Percentiles rank a stretch among this genome's conserved stretches.
Conservation (phyloP, 257 asterid genomes). For the Capsicum chinense region DNA sequence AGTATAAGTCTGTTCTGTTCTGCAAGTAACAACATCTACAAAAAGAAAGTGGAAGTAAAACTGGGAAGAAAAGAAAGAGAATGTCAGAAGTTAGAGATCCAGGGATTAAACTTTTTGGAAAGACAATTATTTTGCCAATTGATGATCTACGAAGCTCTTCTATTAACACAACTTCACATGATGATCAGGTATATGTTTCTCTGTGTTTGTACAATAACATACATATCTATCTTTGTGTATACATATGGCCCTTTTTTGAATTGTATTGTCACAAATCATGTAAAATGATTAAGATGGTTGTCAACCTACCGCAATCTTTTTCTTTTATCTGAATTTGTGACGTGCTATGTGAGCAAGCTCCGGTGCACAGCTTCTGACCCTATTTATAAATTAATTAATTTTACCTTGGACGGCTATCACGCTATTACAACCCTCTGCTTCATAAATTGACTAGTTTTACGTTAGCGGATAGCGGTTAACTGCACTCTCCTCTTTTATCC, state of each 20-base stretch:
- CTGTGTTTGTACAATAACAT: background rate
- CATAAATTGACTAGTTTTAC: no score
- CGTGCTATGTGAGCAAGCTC: background rate
- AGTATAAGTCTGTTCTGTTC: background rate
- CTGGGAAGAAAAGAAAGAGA: background rate
- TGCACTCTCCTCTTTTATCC: no score
- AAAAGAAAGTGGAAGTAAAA: background rate
- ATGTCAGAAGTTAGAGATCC: conserved; percentile 62
- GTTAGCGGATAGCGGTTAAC: no score
- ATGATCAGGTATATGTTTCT: conserved; percentile 49
- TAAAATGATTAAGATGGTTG: background rate
- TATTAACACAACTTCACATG: conserved; percentile 43
- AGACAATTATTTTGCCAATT: conserved; percentile 56
- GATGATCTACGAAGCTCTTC: conserved; percentile 41
- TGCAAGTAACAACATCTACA: background rate
- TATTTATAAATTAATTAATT: background rate
- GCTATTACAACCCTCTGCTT: background rate
- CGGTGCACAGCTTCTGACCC: background rate
- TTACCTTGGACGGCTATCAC: background rate
- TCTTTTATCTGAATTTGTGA: background rate
- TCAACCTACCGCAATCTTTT: background rate
- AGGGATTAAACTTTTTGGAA: conserved; percentile 72
- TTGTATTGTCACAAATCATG: background rate
- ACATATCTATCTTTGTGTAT: background rate
- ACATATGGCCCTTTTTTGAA: background rate